A percentile compares a stretch with the other conserved stretches of the same genome.
These are phyloP conservation scores for Zasmidium citrigriseum DNA, from an alignment of 2,329 filamentous ascomycete species.

Conservation along the genomic window DNA sequence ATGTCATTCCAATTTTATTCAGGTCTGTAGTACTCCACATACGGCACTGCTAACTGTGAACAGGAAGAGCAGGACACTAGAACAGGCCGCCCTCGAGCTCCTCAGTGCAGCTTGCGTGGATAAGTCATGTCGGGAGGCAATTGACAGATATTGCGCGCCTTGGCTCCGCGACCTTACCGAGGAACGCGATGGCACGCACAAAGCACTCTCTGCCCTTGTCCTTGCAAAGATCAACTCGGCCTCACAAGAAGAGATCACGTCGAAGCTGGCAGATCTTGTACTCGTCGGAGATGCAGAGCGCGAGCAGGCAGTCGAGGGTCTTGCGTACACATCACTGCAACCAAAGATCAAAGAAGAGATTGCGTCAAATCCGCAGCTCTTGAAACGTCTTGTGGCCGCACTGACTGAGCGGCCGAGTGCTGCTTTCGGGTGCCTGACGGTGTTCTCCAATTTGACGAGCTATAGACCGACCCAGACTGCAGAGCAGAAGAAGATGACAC, in stretches of 20 bases:
- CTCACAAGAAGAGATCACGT: slow-evolving; percentile 28
- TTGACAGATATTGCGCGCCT: slow-evolving; percentile 78
- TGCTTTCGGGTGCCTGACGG: slow-evolving; percentile 82
- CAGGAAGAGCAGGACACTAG: slow-evolving; percentile 82
- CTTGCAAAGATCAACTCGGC: slow-evolving; percentile 53
- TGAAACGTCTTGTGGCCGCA: slow-evolving; percentile 68
- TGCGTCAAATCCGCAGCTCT: slow-evolving; percentile 65
- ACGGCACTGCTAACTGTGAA: slow-evolving; percentile 34
- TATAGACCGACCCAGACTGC: slow-evolving; percentile 79
- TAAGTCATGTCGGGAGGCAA: slow-evolving; percentile 75
- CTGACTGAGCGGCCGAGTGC: slow-evolving; percentile 50
- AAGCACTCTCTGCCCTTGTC: slow-evolving; percentile 51
- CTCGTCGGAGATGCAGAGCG: slow-evolving; percentile 41
- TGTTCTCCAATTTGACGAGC: slow-evolving; percentile 79
- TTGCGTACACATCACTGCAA: slow-evolving; percentile 88
- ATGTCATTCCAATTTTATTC: background rate
- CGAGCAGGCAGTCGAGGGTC: slow-evolving; percentile 77
- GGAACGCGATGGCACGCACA: slow-evolving; percentile 30
- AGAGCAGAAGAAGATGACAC: slow-evolving; percentile 87
- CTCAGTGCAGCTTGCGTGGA: slow-evolving; percentile 91
- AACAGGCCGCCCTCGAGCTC: slow-evolving; percentile 83
- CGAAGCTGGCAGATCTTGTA: slow-evolving; percentile 32
- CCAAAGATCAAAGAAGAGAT: slow-evolving; percentile 82
- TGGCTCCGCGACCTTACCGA: slow-evolving; percentile 84
- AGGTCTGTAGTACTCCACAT: background rate